Percentiles rank a stretch among this genome's conserved stretches.
Conservation (phyloP, 2,329 filamentous ascomycete genomes). For the Phialophora macrospora region DNA sequence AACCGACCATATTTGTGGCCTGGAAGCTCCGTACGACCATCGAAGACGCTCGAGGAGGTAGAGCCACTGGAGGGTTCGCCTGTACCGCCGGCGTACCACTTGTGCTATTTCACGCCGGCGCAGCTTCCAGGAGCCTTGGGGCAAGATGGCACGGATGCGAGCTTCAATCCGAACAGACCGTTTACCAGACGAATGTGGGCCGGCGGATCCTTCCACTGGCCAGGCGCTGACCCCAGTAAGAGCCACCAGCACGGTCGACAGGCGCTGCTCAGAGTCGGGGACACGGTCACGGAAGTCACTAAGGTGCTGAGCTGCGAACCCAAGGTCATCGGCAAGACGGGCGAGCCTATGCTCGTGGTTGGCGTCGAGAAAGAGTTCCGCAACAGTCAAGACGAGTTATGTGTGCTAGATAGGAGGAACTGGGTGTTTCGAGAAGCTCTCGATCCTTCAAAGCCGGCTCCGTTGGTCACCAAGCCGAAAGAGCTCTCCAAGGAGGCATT, state of each 20-base stretch:
- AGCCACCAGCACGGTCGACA: constrained; percentile 27
- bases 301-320: constrained; percentile 58
- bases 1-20: constrained; percentile 54
- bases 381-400: constrained; percentile 52
- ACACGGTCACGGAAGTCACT: constrained; percentile 62
- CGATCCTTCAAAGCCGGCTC: constrained; percentile 29
- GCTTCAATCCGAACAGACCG: constrained; percentile 63
- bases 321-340: constrained; percentile 61
- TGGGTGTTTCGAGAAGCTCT: constrained; percentile 54
- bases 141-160: constrained; percentile 63
- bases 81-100: constrained; percentile 64
- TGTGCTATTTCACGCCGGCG: constrained; percentile 67
- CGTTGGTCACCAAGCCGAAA: constrained; percentile 32
- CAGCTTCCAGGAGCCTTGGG: constrained; percentile 62
- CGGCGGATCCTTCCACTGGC: constrained; percentile 64
- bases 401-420: constrained; percentile 60
- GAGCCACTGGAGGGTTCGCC: constrained; percentile 54
- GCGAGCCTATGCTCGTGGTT: constrained; percentile 67
- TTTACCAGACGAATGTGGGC: constrained; percentile 73
- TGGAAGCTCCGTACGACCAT: constrained; percentile 46
- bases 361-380: constrained; percentile 66
- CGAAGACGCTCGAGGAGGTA: constrained; percentile 41
- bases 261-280: constrained; percentile 58
- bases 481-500: constrained; percentile 33
- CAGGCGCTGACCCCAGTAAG: constrained; percentile 36